Base-by-base conservation (phyloP, 2,329 filamentous ascomycete species). In the Pseudofabraea citricarpa region DNA sequence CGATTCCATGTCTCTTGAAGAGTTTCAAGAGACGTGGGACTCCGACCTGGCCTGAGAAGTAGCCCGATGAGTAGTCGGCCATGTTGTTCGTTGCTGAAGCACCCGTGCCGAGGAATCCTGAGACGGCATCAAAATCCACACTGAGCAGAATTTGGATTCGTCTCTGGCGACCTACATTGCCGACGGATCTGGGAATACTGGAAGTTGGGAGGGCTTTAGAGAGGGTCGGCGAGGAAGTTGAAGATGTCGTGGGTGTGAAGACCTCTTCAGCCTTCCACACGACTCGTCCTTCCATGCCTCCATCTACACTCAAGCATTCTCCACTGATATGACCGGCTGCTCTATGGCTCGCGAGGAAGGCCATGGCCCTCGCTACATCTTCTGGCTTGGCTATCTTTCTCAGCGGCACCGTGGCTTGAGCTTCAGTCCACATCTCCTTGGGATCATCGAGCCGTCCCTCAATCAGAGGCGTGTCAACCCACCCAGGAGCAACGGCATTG, bases 401-500 rank as follows among this genome's bases (percentile, higher is more conserved):
- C 10, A 76, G 58, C 0, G 87, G 86, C 27, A 87, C 70, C 5
- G 72, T 75, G 31, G 68, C 70, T 51, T 75, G 66, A 6, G 66
- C 67, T 56, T 75, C 73, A 18, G 64, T 57, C 64, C 70, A 75
- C 59, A 71, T 62, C 55, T 75, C 72, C 24, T 58, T 62, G 10
- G 67, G 65, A 58, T 75, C 71, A 54, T 74, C 71, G 24, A 74
- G 57, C 15, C 71, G 60, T 27, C 71, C 71, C 23, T 69, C 69
- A 20, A 54, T 54, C 2, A 57, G 90, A 22, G 79, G 74, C 21
- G 87, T 90, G 41, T 85, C 71, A 50, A 93, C 81, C 69, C 90
- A 94, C n/a, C 88, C 88, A 1, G 88, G 88, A 27, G 90, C 69
- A 51, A 94, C 77, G 27, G 83, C 83, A 65, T 94, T 94, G 36